Percentiles rank a stretch among this genome's conserved stretches.
Conservation (phyloP, 176 grass and related monocot species). For the Avena insularis region DNA sequence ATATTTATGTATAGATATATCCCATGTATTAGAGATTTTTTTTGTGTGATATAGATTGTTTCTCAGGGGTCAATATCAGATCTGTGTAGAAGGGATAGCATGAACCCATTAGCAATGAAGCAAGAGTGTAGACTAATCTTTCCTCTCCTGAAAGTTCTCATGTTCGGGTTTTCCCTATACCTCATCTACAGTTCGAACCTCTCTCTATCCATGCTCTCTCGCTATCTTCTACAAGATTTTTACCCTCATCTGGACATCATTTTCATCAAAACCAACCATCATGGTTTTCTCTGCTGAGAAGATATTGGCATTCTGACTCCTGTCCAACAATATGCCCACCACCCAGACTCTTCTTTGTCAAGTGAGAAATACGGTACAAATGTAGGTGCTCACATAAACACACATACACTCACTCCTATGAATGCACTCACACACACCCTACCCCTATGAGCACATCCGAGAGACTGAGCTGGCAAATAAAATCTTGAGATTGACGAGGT, state of each 20-base stretch:
- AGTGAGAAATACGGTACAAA: background rate
- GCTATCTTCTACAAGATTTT: background rate
- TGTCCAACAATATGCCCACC: slow-evolving; percentile 2
- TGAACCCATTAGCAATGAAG: background rate
- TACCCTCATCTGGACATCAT: background rate
- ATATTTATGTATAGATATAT: background rate
- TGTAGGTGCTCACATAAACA: background rate
- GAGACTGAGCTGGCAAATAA: too few species aligned
- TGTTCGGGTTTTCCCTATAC: background rate
- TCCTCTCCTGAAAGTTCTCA: background rate
- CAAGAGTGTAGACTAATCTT: background rate
- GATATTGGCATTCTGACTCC: background rate
- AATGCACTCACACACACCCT: too few species aligned
- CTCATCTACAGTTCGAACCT: background rate
- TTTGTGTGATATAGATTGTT: background rate
- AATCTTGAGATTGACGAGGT: too few species aligned
- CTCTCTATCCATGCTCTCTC: slow-evolving; percentile 7
- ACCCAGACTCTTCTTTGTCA: background rate
- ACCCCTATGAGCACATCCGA: too few species aligned
- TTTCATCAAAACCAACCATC: slow-evolving; percentile 3
- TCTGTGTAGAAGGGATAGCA: background rate
- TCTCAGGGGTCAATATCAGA: background rate
- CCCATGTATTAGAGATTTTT: background rate
- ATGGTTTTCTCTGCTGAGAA: background rate
- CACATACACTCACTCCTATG: too few species aligned